A percentile compares a stretch with the other conserved stretches of the same genome.
phyloP scores from a whole-genome alignment of 306 rosid genomes.

The Cicer pinnatifidum region DNA sequence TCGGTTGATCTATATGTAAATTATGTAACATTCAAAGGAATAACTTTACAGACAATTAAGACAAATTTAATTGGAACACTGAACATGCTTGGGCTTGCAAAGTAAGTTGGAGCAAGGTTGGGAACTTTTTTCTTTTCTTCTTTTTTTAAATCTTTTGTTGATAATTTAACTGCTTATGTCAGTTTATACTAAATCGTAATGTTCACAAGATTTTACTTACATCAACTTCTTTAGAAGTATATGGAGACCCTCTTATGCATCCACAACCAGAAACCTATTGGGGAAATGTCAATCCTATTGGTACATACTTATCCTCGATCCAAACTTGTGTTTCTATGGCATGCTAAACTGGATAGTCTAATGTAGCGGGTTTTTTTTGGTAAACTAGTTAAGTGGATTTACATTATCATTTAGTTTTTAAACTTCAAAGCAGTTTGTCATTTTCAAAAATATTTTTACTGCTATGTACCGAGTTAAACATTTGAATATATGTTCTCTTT shows the following conservation, averaged over 20 bases:
- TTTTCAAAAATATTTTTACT: conserved; percentile 7
- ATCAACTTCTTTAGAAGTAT: conserved; percentile 85
- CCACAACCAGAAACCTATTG: conserved; percentile 84
- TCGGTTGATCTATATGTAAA: too few species aligned
- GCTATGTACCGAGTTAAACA: background rate
- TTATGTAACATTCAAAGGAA: too few species aligned
- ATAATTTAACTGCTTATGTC: conserved; percentile 7
- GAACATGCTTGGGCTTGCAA: too few species aligned
- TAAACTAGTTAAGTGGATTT: too few species aligned
- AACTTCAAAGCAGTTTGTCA: conserved; percentile 29
- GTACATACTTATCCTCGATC: conserved; percentile 48
- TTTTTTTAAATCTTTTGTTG: too few species aligned
- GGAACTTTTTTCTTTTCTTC: too few species aligned
- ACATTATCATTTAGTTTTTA: background rate
- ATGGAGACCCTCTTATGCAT: conserved; percentile 83
- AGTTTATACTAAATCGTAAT: background rate
- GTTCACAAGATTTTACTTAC: conserved; percentile 74
- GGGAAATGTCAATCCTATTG: conserved; percentile 89
- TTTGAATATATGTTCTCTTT: background rate
- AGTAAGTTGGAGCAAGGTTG: too few species aligned
- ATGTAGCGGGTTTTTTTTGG: background rate
- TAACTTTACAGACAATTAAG: too few species aligned
- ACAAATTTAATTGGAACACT: too few species aligned
- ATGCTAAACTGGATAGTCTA: background rate
- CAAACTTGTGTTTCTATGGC: conserved; percentile 8